These are phyloP conservation scores for Phalaenopsis equestris DNA, from an alignment of 106 monocot genomes.

Conservation along the genomic window DNA sequence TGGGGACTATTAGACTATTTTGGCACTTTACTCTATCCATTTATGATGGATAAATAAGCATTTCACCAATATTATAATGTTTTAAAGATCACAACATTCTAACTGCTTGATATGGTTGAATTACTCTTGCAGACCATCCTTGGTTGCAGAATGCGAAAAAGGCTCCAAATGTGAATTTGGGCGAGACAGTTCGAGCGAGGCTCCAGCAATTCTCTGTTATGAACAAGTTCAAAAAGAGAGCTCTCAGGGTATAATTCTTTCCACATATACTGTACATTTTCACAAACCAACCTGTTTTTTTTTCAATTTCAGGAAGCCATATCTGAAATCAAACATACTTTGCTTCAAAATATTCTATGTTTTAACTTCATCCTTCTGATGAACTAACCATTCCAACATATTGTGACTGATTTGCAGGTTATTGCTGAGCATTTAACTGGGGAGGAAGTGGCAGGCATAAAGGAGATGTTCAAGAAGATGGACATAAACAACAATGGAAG, in stretches of 20 bases:
- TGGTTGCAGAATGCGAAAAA: slow-evolving; percentile 50
- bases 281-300: not conserved
- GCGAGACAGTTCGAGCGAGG: slow-evolving; percentile 44
- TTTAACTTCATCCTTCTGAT: not conserved
- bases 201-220: slow-evolving; percentile 52
- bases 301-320: not conserved
- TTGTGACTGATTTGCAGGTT: slow-evolving; percentile 25
- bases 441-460: slow-evolving; percentile 57
- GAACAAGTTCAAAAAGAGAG: slow-evolving; percentile 62
- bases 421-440: slow-evolving; percentile 48
- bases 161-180: slow-evolving; percentile 46
- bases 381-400: not conserved
- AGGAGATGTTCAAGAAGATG: slow-evolving; percentile 43
- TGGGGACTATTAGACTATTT: too few species aligned
- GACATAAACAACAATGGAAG: slow-evolving; percentile 36
- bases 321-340: not conserved
- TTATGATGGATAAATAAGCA: too few species aligned
- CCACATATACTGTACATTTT: not conserved
- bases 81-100: too few species aligned
- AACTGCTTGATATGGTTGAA: too few species aligned
- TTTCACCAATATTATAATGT: too few species aligned
- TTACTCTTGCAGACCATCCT: slow-evolving; percentile 36
- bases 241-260: slow-evolving; percentile 32
- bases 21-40: too few species aligned
- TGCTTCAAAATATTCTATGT: not conserved